phyloP scores from a whole-genome alignment of 495 filamentous ascomycete species.

The Cercophora sp. region DNA sequence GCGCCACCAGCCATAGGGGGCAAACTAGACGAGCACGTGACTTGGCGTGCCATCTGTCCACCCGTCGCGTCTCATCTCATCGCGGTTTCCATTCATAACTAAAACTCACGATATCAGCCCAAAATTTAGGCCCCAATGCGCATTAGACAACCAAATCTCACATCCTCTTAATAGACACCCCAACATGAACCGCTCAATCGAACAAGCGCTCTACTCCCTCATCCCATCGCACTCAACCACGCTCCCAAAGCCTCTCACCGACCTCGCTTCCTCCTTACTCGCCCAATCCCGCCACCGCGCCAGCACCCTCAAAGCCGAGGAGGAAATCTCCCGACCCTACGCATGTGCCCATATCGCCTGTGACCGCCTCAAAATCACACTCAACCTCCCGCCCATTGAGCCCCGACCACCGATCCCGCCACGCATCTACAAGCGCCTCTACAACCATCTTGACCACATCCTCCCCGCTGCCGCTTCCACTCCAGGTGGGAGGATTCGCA shows the following conservation, averaged over 20 bases:
- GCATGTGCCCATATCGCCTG: conserved; percentile 92
- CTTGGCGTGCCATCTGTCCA: neutral
- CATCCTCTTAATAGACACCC: neutral
- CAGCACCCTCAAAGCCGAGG: conserved; percentile 73
- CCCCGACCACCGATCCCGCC: conserved; percentile 80
- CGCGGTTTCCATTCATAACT: neutral
- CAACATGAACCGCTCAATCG: conserved; percentile 67
- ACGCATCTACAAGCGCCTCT: conserved; percentile 78
- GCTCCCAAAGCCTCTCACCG: conserved; percentile 68
- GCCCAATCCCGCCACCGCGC: conserved; percentile 82
- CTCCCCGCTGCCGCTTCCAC: conserved; percentile 46
- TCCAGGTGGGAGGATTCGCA: conserved; percentile 25
- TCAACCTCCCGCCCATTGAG: conserved; percentile 79
- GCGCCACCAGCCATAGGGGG: neutral
- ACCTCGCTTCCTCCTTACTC: conserved; percentile 74
- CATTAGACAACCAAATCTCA: neutral
- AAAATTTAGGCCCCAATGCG: neutral
- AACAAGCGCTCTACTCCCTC: conserved; percentile 70
- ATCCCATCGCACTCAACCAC: conserved; percentile 71
- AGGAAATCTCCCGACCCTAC: conserved; percentile 83
- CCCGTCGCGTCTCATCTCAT: conserved; percentile 1
- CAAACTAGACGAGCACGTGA: neutral
- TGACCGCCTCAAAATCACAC: conserved; percentile 73
- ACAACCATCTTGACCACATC: conserved; percentile 70
- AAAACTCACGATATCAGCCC: too few species aligned